These are phyloP conservation scores for Halophytophthora batemanensis DNA, from an alignment of 352 stramenopile genomes.

Conservation along the genomic window DNA sequence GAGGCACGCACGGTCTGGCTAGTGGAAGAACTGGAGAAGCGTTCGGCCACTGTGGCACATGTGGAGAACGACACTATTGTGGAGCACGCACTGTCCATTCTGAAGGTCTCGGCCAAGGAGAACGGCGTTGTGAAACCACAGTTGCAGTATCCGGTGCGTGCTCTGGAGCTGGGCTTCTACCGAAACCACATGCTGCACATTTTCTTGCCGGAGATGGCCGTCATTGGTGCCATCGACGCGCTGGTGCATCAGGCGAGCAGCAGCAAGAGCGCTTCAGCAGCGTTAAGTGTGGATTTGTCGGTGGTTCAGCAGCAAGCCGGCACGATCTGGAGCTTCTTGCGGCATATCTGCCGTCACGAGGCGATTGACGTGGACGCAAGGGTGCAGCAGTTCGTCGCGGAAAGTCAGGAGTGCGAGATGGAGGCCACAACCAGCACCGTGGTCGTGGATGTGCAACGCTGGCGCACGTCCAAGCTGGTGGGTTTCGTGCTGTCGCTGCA, in stretches of 20 bases:
- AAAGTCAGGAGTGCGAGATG: conserved; percentile 19
- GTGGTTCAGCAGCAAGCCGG: conserved; percentile 36
- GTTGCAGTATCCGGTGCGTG: conserved; percentile 53
- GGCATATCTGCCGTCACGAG: conserved; percentile 66
- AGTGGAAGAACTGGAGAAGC: conserved; percentile 39
- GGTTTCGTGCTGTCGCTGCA: conserved; percentile 66
- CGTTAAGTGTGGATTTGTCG: conserved; percentile 20
- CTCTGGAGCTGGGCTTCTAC: conserved; percentile 81
- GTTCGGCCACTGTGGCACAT: conserved; percentile 54
- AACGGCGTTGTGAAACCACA: conserved; percentile 50
- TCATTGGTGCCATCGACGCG: conserved; percentile 56
- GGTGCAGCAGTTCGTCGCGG: conserved; percentile 31
- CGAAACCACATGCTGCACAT: conserved; percentile 83
- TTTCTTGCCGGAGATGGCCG: conserved; percentile 74
- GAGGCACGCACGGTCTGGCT: conserved; percentile 54
- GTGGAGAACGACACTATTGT: conserved; percentile 49
- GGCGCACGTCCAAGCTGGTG: conserved; percentile 34
- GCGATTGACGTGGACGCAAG: conserved; percentile 36
- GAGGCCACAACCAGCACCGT: conserved; percentile 20
- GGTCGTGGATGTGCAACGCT: conserved; percentile 32
- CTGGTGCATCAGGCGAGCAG: conserved; percentile 21
- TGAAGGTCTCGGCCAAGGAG: conserved; percentile 44
- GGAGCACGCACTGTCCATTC: conserved; percentile 53
- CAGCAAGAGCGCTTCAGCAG: not conserved
- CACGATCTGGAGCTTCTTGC: conserved; percentile 61